These are phyloP conservation scores for Podosphaera aphanis DNA, from an alignment of 2,329 filamentous ascomycete species.

Conservation along the genomic window DNA sequence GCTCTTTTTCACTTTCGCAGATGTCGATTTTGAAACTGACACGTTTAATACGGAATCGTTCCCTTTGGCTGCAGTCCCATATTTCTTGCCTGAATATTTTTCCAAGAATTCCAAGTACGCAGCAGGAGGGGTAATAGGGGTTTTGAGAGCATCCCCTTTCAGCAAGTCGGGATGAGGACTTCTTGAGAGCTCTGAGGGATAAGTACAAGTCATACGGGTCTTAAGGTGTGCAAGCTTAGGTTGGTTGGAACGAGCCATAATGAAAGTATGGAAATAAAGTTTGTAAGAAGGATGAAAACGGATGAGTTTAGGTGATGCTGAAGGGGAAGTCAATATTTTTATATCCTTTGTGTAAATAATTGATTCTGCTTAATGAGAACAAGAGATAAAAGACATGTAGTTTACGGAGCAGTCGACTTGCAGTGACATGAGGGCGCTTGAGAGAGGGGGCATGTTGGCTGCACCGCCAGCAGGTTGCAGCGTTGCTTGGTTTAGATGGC, in stretches of 20 bases:
- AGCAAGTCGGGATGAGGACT: constrained; percentile 43
- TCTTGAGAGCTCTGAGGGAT: constrained; percentile 34
- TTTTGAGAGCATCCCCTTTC: constrained; percentile 48
- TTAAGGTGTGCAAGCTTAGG: constrained; percentile 38
- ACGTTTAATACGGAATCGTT: too few species aligned
- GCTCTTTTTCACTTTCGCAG: too few species aligned
- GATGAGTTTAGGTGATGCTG: too few species aligned
- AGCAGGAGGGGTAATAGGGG: constrained; percentile 71
- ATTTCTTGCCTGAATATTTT: constrained; percentile 20
- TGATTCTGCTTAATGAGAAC: too few species aligned
- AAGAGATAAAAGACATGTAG: too few species aligned
- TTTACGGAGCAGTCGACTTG: too few species aligned
- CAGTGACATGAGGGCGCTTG: neutral
- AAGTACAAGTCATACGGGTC: constrained; percentile 38
- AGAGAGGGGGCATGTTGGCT: constrained; percentile 3
- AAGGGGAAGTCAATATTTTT: too few species aligned
- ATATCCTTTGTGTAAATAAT: too few species aligned
- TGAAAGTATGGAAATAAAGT: constrained; percentile 1
- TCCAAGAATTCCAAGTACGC: constrained; percentile 90
- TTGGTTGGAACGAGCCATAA: constrained; percentile 14
- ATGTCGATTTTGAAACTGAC: too few species aligned
- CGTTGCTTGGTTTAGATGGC: constrained; percentile 4
- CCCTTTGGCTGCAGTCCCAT: too few species aligned
- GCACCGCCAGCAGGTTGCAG: constrained; percentile 7
- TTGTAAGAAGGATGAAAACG: too few species aligned